Conservation (phyloP, 2,329 filamentous ascomycete genomes). For the Xylariaceae sp. region DNA sequence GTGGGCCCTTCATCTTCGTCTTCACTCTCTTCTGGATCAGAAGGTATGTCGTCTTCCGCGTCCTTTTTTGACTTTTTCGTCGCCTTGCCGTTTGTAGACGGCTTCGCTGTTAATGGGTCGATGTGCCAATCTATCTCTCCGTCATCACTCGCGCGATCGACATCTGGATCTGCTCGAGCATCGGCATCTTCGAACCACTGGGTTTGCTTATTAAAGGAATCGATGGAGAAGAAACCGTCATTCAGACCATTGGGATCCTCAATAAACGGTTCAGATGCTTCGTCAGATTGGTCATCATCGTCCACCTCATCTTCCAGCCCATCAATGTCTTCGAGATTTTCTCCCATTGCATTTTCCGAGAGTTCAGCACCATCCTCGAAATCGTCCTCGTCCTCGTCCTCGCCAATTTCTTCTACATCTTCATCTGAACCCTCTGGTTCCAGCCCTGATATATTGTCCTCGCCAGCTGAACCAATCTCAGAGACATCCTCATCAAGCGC, state of each 20-base stretch:
- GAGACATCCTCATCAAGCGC: constrained; percentile 43
- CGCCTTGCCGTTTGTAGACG: constrained; percentile 29
- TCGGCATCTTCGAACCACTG: constrained; percentile 89
- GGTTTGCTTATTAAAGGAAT: constrained; percentile 94
- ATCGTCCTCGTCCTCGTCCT: constrained; percentile 40
- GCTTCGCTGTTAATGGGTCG: constrained; percentile 64
- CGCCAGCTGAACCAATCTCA: constrained; percentile 28
- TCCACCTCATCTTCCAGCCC: constrained; percentile 47
- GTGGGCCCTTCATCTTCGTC: constrained; percentile 79
- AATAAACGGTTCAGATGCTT: constrained; percentile 58
- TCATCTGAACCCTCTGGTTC: constrained; percentile 39
- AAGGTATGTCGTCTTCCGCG: constrained; percentile 42
- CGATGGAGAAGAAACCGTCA: constrained; percentile 97
- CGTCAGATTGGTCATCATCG: constrained; percentile 53
- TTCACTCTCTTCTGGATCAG: constrained; percentile 57
- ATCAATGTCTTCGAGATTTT: constrained; percentile 39
- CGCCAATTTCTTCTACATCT: constrained; percentile 38
- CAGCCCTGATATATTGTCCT: constrained; percentile 28
- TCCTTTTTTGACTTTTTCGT: constrained; percentile 41
- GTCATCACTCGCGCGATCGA: constrained; percentile 76
- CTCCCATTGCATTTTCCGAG: constrained; percentile 32
- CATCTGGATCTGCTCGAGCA: constrained; percentile 72
- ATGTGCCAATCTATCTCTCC: constrained; percentile 87
- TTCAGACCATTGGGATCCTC: constrained; percentile 85
- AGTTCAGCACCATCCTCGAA: constrained; percentile 30